Conservation (phyloP, 176 grass and related monocot species). For the Pontederia paniculata region DNA sequence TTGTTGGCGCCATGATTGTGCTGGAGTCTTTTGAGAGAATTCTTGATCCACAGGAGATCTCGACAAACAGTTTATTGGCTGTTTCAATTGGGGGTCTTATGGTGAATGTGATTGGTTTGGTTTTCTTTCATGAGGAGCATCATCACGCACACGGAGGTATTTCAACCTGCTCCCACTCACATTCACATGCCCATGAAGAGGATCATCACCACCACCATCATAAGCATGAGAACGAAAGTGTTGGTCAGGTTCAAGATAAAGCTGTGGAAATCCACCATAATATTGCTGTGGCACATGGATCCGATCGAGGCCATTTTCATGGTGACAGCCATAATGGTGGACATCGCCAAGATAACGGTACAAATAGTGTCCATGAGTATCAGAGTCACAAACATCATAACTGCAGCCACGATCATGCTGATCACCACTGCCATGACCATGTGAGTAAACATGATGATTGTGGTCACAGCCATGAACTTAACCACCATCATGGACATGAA, state of each 20-base stretch:
- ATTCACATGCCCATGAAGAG: conserved; percentile 22
- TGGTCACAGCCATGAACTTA: conserved; percentile 28
- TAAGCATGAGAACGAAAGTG: conserved; percentile 14
- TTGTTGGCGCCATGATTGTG: conserved; percentile 72
- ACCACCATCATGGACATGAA: conserved; percentile 7
- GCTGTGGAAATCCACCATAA: not conserved
- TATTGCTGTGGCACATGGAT: conserved; percentile 16
- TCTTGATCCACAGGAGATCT: conserved; percentile 89
- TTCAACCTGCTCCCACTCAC: conserved; percentile 54
- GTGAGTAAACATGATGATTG: conserved; percentile 18
- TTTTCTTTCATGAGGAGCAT: conserved; percentile 99
- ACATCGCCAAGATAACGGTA: conserved; percentile 18
- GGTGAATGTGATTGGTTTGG: conserved; percentile 74
- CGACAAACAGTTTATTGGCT: conserved; percentile 68
- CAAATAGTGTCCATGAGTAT: not conserved
- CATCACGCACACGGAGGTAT: conserved; percentile 77
- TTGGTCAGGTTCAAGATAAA: conserved; percentile 1
- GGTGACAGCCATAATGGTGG: conserved; percentile 10
- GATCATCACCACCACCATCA: conserved; percentile 17
- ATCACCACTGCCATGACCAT: conserved; percentile 22
- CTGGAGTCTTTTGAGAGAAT: conserved; percentile 91
- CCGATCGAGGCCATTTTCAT: conserved; percentile 31
- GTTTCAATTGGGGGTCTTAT: conserved; percentile 85
- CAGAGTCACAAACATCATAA: conserved; percentile 19
- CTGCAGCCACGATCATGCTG: conserved; percentile 16